Base-by-base conservation (phyloP, 2,329 filamentous ascomycete genomes). In the Fusarium stilboides region DNA sequence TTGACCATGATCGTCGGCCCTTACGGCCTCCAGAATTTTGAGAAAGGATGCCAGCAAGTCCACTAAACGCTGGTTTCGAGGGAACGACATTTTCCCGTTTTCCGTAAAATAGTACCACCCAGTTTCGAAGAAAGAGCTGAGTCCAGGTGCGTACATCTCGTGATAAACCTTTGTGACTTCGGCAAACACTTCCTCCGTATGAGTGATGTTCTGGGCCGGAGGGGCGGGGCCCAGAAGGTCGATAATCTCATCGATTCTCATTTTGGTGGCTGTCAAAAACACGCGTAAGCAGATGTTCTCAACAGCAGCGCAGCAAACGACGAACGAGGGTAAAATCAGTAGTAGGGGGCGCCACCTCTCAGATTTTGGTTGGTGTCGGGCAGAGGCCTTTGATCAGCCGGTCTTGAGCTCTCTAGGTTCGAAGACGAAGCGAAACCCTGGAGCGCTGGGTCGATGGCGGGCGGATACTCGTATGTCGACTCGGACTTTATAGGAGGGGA, bases 71-170 rank as follows among this genome's bases (percentile, higher is more conserved):
- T 84, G 80, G 75, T 92, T 83, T 50, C 81, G 79, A 57, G 82
- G 82, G 58, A 88, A 80, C n/a, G 83, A 76, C 75, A 80, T 81
- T 39, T 81, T 77, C 52, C 81, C 78, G 61, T 82, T 79, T 15
- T 84, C 84, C 46, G 77, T 77, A 47, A 85, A 82, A 62, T 83
- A 88, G 80, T 93, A 98, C 94, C 94, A 98, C 28, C 85, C 86
- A 8, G 93, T 92, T 78, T 98, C 94, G 66, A 97, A 87, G 66
- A 96, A 91, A 50, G 87, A 87, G 78, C 93, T 90, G 46, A 96
- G 87, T 9, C 89, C 91, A 2, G 87, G 87, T 6, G 90, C 91
- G 77, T 96, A 97, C 68, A 94, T 90, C 69, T 91, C 90, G 72
- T 88, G 87, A 79, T 92, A 97, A 17, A 95, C 79, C 65, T 87